Conservation (phyloP, 306 rosid genomes). For the Vicia sativa region DNA sequence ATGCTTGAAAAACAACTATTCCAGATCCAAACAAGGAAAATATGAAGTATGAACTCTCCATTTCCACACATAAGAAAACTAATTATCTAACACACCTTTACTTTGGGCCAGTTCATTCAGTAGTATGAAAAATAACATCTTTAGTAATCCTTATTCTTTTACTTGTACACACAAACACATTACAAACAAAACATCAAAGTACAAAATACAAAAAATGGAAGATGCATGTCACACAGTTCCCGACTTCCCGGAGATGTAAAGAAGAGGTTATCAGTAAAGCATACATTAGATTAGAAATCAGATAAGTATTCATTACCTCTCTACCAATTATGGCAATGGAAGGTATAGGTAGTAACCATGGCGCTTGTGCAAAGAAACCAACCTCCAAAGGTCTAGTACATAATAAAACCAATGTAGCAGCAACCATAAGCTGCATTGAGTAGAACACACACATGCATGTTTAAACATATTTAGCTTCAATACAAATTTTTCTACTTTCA, state of each 20-base stretch:
- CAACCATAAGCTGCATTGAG: slow-evolving; percentile 92
- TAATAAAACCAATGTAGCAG: slow-evolving; percentile 83
- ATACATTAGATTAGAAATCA: slow-evolving; percentile 12
- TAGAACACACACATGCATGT: background rate
- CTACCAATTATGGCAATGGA: slow-evolving; percentile 88
- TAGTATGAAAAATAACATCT: slow-evolving; percentile 10
- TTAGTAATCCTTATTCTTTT: slow-evolving; percentile 6
- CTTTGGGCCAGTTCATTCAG: slow-evolving; percentile 1
- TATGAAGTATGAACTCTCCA: slow-evolving; percentile 19
- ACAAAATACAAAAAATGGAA: background rate
- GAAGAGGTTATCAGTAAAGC: slow-evolving; percentile 19
- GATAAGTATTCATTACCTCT: slow-evolving; percentile 63
- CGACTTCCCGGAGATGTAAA: background rate
- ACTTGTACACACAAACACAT: slow-evolving; percentile 15
- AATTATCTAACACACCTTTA: slow-evolving; percentile 10
- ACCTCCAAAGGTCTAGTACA: slow-evolving; percentile 79
- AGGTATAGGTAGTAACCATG: slow-evolving; percentile 87
- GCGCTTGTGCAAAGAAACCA: slow-evolving; percentile 58
- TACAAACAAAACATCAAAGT: slow-evolving; percentile 1
- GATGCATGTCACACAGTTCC: background rate
- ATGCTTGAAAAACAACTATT: background rate
- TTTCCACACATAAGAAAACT: background rate
- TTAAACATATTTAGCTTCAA: too few relatives aligned
- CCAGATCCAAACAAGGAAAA: background rate
- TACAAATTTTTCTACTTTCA: too few relatives aligned